Percentiles rank a stretch among this genome's conserved stretches.
Conservation (phyloP, 1,139 yeast species). For the Taphrina wiesneri region DNA sequence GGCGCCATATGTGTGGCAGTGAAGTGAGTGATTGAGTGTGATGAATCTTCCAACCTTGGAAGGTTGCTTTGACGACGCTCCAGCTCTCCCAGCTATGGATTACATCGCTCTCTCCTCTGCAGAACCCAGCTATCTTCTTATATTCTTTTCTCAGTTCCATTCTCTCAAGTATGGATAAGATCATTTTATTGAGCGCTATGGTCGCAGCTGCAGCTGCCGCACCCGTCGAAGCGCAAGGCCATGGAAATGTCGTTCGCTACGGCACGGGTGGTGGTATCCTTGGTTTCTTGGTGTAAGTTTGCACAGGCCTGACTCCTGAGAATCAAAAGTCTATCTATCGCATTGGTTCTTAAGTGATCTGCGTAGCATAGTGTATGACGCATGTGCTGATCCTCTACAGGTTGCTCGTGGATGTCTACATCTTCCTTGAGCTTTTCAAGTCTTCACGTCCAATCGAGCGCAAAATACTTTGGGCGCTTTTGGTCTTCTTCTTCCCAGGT, state of each 20-base stretch:
- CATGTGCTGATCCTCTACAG: neutral
- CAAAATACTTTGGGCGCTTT: conserved; percentile 17
- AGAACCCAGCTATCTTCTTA: no score
- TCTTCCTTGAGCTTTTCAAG: conserved; percentile 34
- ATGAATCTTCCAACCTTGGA: no score
- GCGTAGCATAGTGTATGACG: neutral
- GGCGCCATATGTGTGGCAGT: no score
- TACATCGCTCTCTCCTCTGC: no score
- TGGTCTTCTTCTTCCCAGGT: conserved; percentile 11
- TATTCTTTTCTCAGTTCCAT: neutral
- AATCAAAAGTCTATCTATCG: neutral
- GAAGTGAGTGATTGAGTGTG: neutral
- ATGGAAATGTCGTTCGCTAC: conserved; percentile 30
- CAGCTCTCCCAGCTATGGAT: neutral
- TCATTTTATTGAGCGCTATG: conserved; percentile 19
- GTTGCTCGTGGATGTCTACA: conserved; percentile 27
- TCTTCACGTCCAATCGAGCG: conserved; percentile 30
- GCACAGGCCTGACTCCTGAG: neutral
- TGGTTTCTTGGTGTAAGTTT: conserved; percentile 24
- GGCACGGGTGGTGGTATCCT: conserved; percentile 33
- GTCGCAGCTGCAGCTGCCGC: conserved; percentile 19
- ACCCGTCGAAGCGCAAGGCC: conserved; percentile 16
- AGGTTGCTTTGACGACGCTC: neutral
- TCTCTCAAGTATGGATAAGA: conserved; percentile 10
- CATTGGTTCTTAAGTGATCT: neutral